Evolutionary conservation across 352 stramenopile genomes (phyloP).

Genomic region (Halophytophthora polymorphica): DNA sequence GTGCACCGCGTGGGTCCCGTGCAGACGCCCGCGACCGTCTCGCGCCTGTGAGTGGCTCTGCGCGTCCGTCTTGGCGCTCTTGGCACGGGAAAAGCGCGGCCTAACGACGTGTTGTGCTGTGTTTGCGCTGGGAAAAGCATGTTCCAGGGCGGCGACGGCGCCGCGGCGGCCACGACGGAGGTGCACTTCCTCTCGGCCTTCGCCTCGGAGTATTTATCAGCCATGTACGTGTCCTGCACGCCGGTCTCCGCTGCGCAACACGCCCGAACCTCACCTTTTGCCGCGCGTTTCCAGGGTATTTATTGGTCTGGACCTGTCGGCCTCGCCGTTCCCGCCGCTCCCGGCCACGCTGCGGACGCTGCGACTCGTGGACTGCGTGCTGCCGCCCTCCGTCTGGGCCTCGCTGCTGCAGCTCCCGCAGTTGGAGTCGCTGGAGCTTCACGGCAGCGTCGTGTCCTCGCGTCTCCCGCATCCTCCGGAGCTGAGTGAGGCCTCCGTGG

Average conservation of each 20-base stretch:
- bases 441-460: constrained; percentile 5
- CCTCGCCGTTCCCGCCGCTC: constrained; percentile 17
- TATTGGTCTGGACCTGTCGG: constrained; percentile 32
- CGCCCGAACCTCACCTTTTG: no score
- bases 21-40: constrained; percentile 7
- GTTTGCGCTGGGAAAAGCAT: no score
- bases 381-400: constrained; percentile 14
- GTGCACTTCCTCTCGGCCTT: no score
- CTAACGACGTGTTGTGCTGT: no score
- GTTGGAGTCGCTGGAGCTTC: constrained; percentile 21
- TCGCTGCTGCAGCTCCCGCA: constrained; percentile 13
- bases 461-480: constrained; percentile 8
- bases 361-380: constrained; percentile 22
- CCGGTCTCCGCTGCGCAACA: no score
- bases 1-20: constrained; percentile 6
- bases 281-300: constrained; percentile 10
- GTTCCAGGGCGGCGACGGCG: no score
- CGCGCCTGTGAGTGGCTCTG: no score
- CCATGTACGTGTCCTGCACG: no score
- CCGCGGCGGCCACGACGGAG: no score
- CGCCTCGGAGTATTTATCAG: no score
- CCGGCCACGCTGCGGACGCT: constrained; percentile 19
- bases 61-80: no score
- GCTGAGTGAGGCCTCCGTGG: constrained; percentile 19
- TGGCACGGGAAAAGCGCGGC: no score